Evolutionary conservation across 495 filamentous ascomycete genomes (phyloP).

Genomic region (Penicillium pancosmium): DNA sequence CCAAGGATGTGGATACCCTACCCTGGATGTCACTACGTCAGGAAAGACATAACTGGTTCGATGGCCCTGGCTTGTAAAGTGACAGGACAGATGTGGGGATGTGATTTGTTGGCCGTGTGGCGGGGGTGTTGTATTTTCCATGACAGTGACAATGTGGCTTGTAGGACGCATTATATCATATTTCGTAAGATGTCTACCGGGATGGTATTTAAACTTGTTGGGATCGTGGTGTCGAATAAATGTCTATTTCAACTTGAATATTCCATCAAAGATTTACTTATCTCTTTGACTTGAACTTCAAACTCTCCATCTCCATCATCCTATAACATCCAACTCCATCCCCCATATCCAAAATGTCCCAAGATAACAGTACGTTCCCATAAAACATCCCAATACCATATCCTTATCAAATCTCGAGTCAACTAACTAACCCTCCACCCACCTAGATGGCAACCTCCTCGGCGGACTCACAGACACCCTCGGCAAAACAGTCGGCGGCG

Average conservation of each 20-base stretch:
- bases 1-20: slow-evolving; percentile 13
- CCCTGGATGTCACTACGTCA: slow-evolving; percentile 19
- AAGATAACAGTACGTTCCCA: slow-evolving; percentile 16
- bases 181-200: background rate
- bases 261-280: no score
- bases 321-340: no score
- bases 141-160: slow-evolving; percentile 23
- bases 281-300: background rate
- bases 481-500: slow-evolving; percentile 41
- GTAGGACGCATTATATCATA: slow-evolving; percentile 32
- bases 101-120: slow-evolving; percentile 6
- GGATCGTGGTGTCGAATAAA: no score
- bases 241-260: no score
- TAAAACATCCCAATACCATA: slow-evolving; percentile 9
- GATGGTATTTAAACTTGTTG: background rate
- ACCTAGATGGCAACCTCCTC: slow-evolving; percentile 29
- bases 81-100: background rate
- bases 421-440: background rate
- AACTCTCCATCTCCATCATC: no score
- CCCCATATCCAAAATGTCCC: slow-evolving; percentile 14
- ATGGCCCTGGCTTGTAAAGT: background rate
- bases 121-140: background rate
- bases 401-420: background rate
- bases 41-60: slow-evolving; percentile 1
- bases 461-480: slow-evolving; percentile 38